Percentiles rank a stretch among this genome's conserved stretches.
Conservation (phyloP, 257 asterid genomes). For the Hygrophila difformis region DNA sequence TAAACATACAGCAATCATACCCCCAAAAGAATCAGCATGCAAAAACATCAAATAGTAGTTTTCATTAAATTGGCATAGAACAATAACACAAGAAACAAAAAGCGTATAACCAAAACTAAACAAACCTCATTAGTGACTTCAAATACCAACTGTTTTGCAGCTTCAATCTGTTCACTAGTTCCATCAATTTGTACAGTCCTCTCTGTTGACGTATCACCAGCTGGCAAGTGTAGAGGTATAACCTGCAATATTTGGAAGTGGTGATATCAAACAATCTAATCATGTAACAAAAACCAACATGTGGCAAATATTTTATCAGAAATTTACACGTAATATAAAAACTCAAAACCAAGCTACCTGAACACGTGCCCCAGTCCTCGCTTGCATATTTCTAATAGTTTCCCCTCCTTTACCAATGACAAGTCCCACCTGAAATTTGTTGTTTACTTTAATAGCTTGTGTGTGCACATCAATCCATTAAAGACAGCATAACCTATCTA, state of each 20-base stretch:
- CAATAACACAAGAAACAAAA: too few species aligned
- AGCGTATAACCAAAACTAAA: slow-evolving; percentile 21
- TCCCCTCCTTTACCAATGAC: slow-evolving; percentile 98
- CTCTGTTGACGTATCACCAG: slow-evolving; percentile 66
- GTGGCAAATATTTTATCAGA: too few species aligned
- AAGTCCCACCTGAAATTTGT: slow-evolving; percentile 74
- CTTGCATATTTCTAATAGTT: slow-evolving; percentile 89
- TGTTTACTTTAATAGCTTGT: too few species aligned
- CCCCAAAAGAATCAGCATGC: too few species aligned
- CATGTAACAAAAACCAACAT: too few species aligned
- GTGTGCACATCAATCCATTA: too few species aligned
- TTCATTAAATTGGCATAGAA: too few species aligned
- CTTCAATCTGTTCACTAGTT: slow-evolving; percentile 60
- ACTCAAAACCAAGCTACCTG: slow-evolving; percentile 61
- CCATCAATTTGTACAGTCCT: slow-evolving; percentile 78
- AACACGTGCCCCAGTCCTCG: slow-evolving; percentile 78
- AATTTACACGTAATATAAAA: too few species aligned
- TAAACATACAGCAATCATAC: too few species aligned
- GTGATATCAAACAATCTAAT: too few species aligned
- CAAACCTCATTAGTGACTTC: slow-evolving; percentile 80
- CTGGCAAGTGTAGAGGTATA: slow-evolving; percentile 75
- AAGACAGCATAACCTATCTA: too few species aligned
- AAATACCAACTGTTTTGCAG: slow-evolving; percentile 57
- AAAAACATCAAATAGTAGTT: too few species aligned
- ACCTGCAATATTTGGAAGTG: slow-evolving; percentile 35